Evolutionary conservation across 768 basidiomycete genomes (phyloP), one percentile per base, ranked within the genome.

Genomic region (Pulveroboletus sp.): DNA sequence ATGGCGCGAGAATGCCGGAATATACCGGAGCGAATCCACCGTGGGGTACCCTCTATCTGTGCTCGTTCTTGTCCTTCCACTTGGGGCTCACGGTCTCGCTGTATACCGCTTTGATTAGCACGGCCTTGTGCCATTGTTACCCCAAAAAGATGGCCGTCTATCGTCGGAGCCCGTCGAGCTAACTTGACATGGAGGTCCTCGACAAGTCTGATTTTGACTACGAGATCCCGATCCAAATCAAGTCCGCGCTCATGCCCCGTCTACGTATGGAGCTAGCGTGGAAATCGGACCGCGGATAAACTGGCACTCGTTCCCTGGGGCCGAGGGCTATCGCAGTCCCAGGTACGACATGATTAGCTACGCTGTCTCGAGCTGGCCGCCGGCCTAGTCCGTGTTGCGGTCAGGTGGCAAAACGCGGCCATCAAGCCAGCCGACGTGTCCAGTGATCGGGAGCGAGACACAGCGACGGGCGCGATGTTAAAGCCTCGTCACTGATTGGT

Each of bases 161-260:
- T 8, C 18, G 15, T 43, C 43, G 51, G 59, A 43, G 18, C 33
- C 47, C 30, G 36, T 44, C 46, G 46, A 41, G 27, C 37, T 13
- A 51, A 46, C 45, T 46, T 48, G 32, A 41, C 47, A 24, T 35
- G 35, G 48, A 21, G 8, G 18, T 24, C 53, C 40, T 55, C 64
- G 63, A 63, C 54, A 39, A 54, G 53, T 53, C 41, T 57, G 63
- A 52, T 62, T 65, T 62, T 60, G 50, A 52, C 55, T 53, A 46
- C 18, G 26, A 55, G 54, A 55, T 65, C 44, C 30, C 31, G 57
- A 59, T 62, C 51, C 41, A 5, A 31, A 30, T 17, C 7, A 40
- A 41, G 30, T 27, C 49, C 43, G 36, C 36, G 51, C 32, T 43
- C 45, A 42, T 37, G 35, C 48, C 47, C 60, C 47, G 50, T 42